Conservation (phyloP, 495 filamentous ascomycete species). For the Neurospora sp. region DNA sequence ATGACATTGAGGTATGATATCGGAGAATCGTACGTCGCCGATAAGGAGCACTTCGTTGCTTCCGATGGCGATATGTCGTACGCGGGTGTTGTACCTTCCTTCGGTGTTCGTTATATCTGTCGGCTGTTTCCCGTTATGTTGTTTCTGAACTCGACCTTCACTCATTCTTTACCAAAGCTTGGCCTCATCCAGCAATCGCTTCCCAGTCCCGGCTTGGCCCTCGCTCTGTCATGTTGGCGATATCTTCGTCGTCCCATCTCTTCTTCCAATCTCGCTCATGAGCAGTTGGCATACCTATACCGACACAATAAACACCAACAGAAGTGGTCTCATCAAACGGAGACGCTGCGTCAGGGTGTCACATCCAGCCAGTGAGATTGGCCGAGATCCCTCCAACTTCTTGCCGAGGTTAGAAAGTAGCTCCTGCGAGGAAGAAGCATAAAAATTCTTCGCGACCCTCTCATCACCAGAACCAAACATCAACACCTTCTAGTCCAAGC, state of each 20-base stretch:
- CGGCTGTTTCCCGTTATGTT: not conserved
- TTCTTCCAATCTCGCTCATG: not conserved
- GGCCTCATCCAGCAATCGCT: not conserved
- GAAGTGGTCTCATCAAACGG: not conserved
- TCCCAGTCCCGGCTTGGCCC: not conserved
- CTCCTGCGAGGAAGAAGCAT: not conserved
- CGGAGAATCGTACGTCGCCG: not conserved
- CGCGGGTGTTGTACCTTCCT: not conserved
- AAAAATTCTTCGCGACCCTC: not conserved
- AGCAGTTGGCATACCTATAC: not conserved
- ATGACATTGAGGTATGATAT: not conserved
- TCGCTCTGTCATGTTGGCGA: not conserved
- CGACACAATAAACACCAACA: not conserved
- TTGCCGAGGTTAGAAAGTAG: not conserved
- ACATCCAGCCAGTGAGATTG: not conserved
- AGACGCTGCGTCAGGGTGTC: not conserved
- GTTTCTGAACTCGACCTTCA: not conserved
- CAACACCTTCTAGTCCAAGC: not conserved
- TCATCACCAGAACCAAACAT: not conserved
- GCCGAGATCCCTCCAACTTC: not conserved
- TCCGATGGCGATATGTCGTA: not conserved
- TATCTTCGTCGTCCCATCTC: not conserved
- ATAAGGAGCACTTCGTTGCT: not conserved
- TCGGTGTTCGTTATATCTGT: not conserved
- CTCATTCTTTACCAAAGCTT: not conserved